Conservation (phyloP, 805 yeast genomes). For the Ascoidea tarda region DNA sequence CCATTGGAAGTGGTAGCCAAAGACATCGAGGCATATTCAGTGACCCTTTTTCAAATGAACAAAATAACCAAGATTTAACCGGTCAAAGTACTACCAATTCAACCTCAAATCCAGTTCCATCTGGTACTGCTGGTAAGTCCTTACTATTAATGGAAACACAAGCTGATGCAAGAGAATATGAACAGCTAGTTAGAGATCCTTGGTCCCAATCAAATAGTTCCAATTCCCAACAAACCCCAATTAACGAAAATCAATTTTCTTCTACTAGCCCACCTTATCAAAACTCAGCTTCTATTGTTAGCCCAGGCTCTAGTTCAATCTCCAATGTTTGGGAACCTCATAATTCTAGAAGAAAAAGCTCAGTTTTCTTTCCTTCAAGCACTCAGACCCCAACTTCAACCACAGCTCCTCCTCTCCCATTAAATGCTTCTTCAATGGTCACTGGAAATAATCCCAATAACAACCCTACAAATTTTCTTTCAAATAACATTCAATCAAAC, state of each 20-base stretch:
- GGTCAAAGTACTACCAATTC: conserved; percentile 5
- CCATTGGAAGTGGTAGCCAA: conserved; percentile 12
- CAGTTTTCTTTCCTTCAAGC: conserved; percentile 14
- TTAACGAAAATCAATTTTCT: conserved; percentile 6
- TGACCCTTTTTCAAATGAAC: conserved; percentile 17
- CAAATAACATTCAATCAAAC: conserved; percentile 3
- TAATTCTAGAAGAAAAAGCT: conserved; percentile 14
- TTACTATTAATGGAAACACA: conserved; percentile 30
- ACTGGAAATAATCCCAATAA: conserved; percentile 8
- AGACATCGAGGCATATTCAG: conserved; percentile 26
- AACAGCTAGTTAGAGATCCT: conserved; percentile 27
- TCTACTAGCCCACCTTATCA: not conserved
- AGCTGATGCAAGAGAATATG: conserved; percentile 32
- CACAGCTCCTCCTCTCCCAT: conserved; percentile 8
- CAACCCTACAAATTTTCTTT: conserved; percentile 3
- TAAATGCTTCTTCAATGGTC: conserved; percentile 10
- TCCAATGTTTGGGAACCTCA: conserved; percentile 13
- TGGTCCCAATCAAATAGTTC: conserved; percentile 13
- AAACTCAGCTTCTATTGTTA: not conserved
- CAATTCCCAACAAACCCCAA: conserved; percentile 32
- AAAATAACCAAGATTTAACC: not conserved
- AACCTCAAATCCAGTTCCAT: conserved; percentile 6
- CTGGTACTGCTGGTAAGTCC: conserved; percentile 24
- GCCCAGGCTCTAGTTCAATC: not conserved
- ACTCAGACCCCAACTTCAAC: conserved; percentile 1